Evolutionary conservation across 1,284 basidiomycete species (phyloP), one percentile per base, ranked within the genome.

Genomic region (Apiotrichum sp.): DNA sequence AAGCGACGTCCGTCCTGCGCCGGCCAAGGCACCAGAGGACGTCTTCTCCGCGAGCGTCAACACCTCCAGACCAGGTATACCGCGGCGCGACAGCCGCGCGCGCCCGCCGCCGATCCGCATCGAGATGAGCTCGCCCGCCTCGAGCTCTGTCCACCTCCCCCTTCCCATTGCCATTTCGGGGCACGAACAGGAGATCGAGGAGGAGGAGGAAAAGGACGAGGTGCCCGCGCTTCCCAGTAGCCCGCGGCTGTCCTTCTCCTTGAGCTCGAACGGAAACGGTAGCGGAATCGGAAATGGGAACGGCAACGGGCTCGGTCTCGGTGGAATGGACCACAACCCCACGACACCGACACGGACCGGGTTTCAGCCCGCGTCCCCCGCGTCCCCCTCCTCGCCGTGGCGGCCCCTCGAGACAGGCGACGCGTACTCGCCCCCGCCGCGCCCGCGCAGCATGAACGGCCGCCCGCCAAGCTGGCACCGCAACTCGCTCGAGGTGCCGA

Each of bases 401-500:
- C 35, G 47, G 9, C 22, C 47, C 6, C 16, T 48, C 35, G 47
- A 48, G 35, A 38, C 34, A 5, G 47, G 47, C 35, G 47, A 48
- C 35, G 29, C 36, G 35, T 48, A 48, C 47, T 38, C 35, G n/a
- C 33, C 34, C 13, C 40, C 43, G 43, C 34, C 49, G 16, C 49
- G 32, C 43, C 32, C 38, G 29, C 44, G 33, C 9, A 39, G 39
- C 31, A 13, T 44, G 33, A 14, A 53, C 14, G 35, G 47, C 35
- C 55, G 49, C 29, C 55, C 55, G 29, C 46, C 50, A 16, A 43
- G 39, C 41, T 56, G 55, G 55, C 22, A 22, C 22, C 55, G 55
- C 36, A 48, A 52, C 45, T 48, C 46, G 35, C 47, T 56, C 40
- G 55, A 56, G 35, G 50, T 56, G 31, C 55, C 55, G 7, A 9